Evolutionary conservation across 148 eudicot genomes (phyloP).

Genomic region (Chenopodium suecicum): DNA sequence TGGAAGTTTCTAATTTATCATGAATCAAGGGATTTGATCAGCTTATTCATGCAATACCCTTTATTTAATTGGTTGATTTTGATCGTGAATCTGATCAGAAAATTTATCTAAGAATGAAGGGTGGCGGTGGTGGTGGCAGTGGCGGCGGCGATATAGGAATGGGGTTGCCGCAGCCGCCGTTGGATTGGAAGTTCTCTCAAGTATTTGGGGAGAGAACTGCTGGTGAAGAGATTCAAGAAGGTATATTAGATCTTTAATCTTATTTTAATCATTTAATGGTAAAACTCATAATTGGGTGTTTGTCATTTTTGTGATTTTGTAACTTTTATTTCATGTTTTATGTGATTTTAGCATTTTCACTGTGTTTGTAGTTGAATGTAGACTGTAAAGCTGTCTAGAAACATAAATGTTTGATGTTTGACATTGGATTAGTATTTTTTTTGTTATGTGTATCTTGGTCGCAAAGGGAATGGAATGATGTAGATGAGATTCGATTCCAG

Average conservation of each 20-base stretch:
- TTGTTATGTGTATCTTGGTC: neutral
- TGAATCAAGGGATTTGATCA: conserved; percentile 5
- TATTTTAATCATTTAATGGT: too few species aligned
- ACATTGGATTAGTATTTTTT: neutral
- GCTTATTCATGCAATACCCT: conserved; percentile 21
- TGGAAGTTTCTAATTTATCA: neutral
- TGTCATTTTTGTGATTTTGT: neutral
- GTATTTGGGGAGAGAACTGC: conserved; percentile 87
- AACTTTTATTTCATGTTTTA: neutral
- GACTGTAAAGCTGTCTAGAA: conserved; percentile 12
- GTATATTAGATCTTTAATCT: conserved; percentile 29
- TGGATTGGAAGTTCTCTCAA: conserved; percentile 92
- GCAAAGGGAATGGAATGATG: neutral
- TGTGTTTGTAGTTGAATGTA: conserved; percentile 6
- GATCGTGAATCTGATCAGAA: conserved; percentile 19
- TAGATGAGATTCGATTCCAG: neutral
- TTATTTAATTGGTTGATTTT: conserved; percentile 23
- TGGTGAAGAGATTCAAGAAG: conserved; percentile 95
- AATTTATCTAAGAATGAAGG: conserved; percentile 40
- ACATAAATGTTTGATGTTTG: neutral
- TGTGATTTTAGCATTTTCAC: conserved; percentile 2
- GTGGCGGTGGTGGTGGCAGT: conserved; percentile 63
- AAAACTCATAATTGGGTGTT: too few species aligned
- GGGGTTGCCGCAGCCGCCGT: conserved; percentile 50
- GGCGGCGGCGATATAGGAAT: conserved; percentile 50